Evolutionary conservation across 129 eudicot species (phyloP), one percentile per base, ranked within the genome.

Genomic region (Centella asiatica): DNA sequence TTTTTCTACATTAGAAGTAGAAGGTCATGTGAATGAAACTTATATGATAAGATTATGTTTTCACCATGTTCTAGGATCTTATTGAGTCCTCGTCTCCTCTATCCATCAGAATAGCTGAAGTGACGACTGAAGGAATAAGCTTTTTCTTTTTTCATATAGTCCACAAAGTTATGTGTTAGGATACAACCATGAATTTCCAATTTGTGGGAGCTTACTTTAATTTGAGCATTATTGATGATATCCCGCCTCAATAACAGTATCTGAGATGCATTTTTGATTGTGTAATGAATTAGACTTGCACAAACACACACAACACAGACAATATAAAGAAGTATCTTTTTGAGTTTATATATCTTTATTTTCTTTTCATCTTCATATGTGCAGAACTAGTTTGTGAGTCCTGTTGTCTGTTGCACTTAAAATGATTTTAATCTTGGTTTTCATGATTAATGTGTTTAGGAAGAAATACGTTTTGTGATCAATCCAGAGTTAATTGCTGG

Each of bases 381-480:
- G n/a, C n/a, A n/a, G n/a, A n/a, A n/a, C n/a, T n/a, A n/a, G n/a
- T n/a, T n/a, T n/a, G n/a, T n/a, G n/a, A n/a, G n/a, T n/a, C n/a
- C n/a, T n/a, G n/a, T n/a, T n/a, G n/a, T 32, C 23, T 66, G 25
- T 19, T 5, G 5, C 20, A 32, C 25, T 57, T 66, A 4, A 37
- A 19, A 56, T 55, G 29, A 24, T 61, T 23, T 47, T 28, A 51
- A n/a, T 33, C 44, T 47, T 61, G 12, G 57, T 29, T 52, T 54
- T 32, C 55, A 24, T 45, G 8, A 26, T 56, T 49, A 55, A 20
- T 18, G 46, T 52, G 74, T 58, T 69, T 72, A 83, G 90, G 99
- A 93, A 77, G 99, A 93, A 69, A 93, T 93, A 2, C 89, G 99
- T 67, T 87, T 93, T 78, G 80, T 93, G 99, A 84, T 85, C 86